Evolutionary conservation across 257 asterid species (phyloP).

Genomic region (Thymus quinquecostatus): DNA sequence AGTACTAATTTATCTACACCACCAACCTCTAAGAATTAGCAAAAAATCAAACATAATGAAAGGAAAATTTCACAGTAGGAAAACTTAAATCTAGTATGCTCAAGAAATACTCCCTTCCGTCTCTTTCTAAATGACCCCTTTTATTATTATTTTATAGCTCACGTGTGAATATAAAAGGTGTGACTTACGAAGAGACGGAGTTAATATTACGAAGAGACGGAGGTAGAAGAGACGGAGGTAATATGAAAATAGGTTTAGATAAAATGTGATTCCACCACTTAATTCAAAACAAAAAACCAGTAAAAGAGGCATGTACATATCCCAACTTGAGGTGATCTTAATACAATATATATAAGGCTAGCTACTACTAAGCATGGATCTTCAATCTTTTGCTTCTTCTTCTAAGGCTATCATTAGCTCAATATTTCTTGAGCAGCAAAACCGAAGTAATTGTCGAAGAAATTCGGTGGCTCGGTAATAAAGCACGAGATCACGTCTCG

Average conservation of each 20-base stretch:
- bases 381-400: background rate
- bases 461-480: slow-evolving; percentile 75
- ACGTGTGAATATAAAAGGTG: too few relatives aligned
- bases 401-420: slow-evolving; percentile 26
- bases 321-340: too few relatives aligned
- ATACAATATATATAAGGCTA: too few relatives aligned
- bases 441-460: slow-evolving; percentile 67
- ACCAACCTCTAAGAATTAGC: background rate
- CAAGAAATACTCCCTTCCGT: too few relatives aligned
- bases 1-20: too few relatives aligned
- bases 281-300: background rate
- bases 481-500: slow-evolving; percentile 90
- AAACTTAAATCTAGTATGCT: background rate
- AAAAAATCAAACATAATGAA: background rate
- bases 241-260: background rate
- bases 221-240: too few relatives aligned
- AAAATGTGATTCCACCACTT: background rate
- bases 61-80: too few relatives aligned
- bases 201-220: too few relatives aligned
- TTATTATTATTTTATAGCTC: too few relatives aligned
- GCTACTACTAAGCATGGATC: background rate
- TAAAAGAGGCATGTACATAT: background rate
- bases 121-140: too few relatives aligned
- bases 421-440: slow-evolving; percentile 66
- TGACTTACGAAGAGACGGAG: too few relatives aligned